A percentile compares a stretch with the other conserved stretches of the same genome.
Evolutionary conservation across 2,329 filamentous ascomycete genomes (phyloP).

Genomic region (Colletotrichum godetiae): DNA sequence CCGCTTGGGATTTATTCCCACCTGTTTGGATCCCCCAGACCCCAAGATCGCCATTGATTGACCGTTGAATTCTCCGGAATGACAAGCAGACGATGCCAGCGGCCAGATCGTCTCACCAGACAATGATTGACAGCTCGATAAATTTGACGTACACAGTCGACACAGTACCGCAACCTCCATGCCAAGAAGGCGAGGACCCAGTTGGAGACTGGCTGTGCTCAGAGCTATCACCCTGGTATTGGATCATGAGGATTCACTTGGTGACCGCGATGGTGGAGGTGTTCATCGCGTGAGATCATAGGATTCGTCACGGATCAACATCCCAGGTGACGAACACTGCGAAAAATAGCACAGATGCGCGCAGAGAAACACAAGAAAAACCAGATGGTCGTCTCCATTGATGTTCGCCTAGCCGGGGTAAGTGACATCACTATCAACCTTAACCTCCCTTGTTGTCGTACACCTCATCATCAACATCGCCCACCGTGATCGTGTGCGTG

Average conservation of each 20-base stretch:
- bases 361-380: not conserved
- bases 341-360: not conserved
- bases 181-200: not conserved
- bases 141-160: not conserved
- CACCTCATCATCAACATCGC: constrained; percentile 9
- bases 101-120: not conserved
- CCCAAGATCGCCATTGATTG: not conserved
- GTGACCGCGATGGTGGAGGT: not conserved
- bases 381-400: not conserved
- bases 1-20: not conserved
- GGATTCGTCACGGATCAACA: constrained; percentile 21
- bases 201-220: not conserved
- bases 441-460: not conserved
- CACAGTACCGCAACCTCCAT: not conserved
- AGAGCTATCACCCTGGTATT: not conserved
- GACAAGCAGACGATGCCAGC: not conserved
- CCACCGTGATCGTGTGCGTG: not conserved
- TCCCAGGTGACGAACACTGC: not conserved
- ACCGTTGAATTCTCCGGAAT: not conserved
- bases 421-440: constrained; percentile 21
- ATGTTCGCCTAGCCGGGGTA: not conserved
- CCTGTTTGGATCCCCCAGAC: not conserved
- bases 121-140: not conserved
- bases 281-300: constrained; percentile 12
- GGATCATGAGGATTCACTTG: not conserved